Conservation (phyloP, 2,329 filamentous ascomycete species). For the Sporothrix euskadiensis region DNA sequence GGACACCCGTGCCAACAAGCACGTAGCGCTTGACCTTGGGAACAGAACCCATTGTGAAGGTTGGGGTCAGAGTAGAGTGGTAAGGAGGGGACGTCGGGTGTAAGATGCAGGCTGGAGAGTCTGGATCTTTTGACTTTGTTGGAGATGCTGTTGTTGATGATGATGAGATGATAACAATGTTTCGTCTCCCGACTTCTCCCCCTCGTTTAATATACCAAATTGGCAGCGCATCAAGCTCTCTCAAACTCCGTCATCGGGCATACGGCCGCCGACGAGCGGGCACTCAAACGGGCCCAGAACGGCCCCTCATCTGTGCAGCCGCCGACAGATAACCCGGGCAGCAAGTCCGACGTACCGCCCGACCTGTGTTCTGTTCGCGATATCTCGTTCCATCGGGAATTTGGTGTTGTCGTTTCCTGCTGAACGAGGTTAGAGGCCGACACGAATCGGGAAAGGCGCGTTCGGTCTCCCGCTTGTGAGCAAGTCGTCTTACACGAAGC, state of each 20-base stretch:
- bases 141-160: background rate
- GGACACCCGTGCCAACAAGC: slow-evolving; percentile 59
- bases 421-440: background rate
- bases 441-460: background rate
- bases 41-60: background rate
- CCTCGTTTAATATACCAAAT: background rate
- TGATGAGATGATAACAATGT: background rate
- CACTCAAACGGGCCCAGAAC: background rate
- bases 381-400: background rate
- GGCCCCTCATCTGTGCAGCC: background rate
- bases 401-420: background rate
- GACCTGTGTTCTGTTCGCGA: background rate
- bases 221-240: background rate
- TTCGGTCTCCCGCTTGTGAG: background rate
- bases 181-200: background rate
- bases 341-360: background rate
- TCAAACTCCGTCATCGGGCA: slow-evolving; percentile 10
- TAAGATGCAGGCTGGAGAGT: background rate
- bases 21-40: slow-evolving; percentile 49
- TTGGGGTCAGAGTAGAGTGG: background rate
- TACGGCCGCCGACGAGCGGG: background rate
- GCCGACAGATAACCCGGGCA: background rate
- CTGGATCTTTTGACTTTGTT: background rate
- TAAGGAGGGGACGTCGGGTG: background rate
- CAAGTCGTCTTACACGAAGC: background rate